Percentiles rank a stretch among this genome's conserved stretches.
Evolutionary conservation across 371 early-diverging fungal genomes (phyloP).

Genomic region (Blyttiomyces sp.): DNA sequence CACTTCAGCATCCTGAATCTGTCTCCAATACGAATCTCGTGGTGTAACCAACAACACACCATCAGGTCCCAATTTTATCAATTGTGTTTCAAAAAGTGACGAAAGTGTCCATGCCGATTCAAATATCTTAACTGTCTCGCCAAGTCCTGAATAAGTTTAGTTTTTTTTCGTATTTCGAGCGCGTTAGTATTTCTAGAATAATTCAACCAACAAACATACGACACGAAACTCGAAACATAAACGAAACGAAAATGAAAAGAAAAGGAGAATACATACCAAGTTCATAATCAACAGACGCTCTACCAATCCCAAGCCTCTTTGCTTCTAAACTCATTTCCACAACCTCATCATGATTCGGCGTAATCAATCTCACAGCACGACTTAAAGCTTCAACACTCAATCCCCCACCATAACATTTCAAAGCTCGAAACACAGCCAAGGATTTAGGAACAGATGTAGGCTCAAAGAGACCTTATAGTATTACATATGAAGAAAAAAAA

Average conservation of each 20-base stretch:
- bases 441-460: slow-evolving; percentile 89
- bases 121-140: background rate
- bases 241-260: background rate
- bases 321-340: slow-evolving; percentile 9
- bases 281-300: background rate
- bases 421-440: slow-evolving; percentile 46
- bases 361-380: slow-evolving; percentile 12
- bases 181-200: background rate
- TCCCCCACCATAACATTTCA: slow-evolving; percentile 15
- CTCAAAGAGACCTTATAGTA: slow-evolving; percentile 69
- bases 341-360: slow-evolving; percentile 36
- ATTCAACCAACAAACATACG: background rate
- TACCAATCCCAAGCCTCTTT: background rate
- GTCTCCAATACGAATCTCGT: background rate
- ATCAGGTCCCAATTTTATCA: slow-evolving; percentile 28
- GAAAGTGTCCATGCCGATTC: background rate
- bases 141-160: background rate
- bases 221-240: background rate
- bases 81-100: background rate
- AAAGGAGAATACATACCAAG: background rate
- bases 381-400: background rate
- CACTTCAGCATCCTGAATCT: background rate
- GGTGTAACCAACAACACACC: slow-evolving; percentile 16
- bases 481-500: too few relatives aligned
- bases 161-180: background rate